Percentiles rank a stretch among this genome's conserved stretches.
These are phyloP conservation scores for Cucurbitaria berberidis DNA, from an alignment of 2,329 filamentous ascomycete genomes.

Conservation along the genomic window DNA sequence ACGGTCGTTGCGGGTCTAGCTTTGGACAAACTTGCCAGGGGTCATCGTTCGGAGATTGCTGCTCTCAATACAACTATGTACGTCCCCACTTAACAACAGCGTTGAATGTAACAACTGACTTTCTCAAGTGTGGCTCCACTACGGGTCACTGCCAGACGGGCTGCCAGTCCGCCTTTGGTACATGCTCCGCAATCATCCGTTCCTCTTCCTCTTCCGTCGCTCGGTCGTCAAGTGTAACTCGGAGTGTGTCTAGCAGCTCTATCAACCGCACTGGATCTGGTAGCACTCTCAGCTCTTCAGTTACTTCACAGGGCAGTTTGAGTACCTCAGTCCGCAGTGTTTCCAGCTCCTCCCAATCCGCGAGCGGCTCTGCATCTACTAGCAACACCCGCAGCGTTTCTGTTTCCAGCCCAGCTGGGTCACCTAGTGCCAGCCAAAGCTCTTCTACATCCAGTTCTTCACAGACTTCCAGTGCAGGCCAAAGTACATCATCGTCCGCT, in stretches of 20 bases:
- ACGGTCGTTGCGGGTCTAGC: background rate
- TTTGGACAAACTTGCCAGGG: conserved; percentile 1
- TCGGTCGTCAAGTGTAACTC: background rate
- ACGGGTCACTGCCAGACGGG: background rate
- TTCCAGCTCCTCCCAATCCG: background rate
- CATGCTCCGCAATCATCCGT: background rate
- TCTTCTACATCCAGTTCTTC: background rate
- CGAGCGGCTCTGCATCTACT: background rate
- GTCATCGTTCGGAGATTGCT: background rate
- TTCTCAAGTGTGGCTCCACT: background rate
- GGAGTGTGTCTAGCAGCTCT: background rate
- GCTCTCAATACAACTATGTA: background rate
- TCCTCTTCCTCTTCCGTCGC: background rate
- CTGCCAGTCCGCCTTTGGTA: background rate
- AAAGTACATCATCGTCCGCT: background rate
- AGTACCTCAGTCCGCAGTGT: background rate
- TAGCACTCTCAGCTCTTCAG: background rate
- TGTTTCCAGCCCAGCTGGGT: background rate
- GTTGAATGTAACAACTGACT: background rate
- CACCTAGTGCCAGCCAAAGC: background rate
- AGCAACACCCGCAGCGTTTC: background rate
- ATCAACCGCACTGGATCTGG: background rate
- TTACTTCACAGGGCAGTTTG: background rate
- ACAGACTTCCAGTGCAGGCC: background rate
- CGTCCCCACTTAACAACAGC: too few species aligned